A percentile compares a stretch with the other conserved stretches of the same genome.
Conservation (phyloP, 176 grass and related monocot genomes). For the Raddia distichophylla region DNA sequence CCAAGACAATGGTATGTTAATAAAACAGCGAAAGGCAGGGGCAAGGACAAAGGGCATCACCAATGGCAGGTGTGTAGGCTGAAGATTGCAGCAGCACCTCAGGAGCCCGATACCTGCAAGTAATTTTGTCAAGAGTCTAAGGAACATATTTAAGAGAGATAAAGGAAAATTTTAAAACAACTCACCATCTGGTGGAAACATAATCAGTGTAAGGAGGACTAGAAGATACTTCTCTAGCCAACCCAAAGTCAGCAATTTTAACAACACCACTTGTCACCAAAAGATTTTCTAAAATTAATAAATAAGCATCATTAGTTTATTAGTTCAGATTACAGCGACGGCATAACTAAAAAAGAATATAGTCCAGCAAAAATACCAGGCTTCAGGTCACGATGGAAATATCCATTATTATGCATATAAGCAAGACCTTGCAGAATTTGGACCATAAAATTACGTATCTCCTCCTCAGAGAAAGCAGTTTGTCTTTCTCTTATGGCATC, state of each 20-base stretch:
- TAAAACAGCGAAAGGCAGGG: slow-evolving; percentile 6
- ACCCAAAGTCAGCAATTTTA: slow-evolving; percentile 96
- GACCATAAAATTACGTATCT: slow-evolving; percentile 66
- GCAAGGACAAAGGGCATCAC: slow-evolving; percentile 42
- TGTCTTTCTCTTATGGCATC: slow-evolving; percentile 75
- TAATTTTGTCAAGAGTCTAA: neutral
- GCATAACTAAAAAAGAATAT: slow-evolving; percentile 22
- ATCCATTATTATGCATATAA: slow-evolving; percentile 93
- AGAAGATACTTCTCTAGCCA: slow-evolving; percentile 90
- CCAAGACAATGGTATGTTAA: slow-evolving; percentile 2
- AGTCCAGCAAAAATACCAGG: slow-evolving; percentile 60
- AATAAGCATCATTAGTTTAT: slow-evolving; percentile 19
- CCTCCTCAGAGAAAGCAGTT: slow-evolving; percentile 60
- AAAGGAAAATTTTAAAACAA: neutral
- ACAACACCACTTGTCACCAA: slow-evolving; percentile 67
- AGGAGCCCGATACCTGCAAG: slow-evolving; percentile 82
- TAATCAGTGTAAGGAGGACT: slow-evolving; percentile 93
- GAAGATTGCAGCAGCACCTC: slow-evolving; percentile 77
- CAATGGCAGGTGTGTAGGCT: slow-evolving; percentile 81
- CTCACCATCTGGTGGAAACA: slow-evolving; percentile 98
- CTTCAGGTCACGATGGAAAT: slow-evolving; percentile 94
- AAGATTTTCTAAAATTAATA: slow-evolving; percentile 65
- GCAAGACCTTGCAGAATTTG: slow-evolving; percentile 88
- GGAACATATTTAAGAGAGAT: slow-evolving; percentile 5
- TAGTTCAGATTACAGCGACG: slow-evolving; percentile 19